Conservation (phyloP, 2,329 filamentous ascomycete species). For the Raffaelea deltoideospora region DNA sequence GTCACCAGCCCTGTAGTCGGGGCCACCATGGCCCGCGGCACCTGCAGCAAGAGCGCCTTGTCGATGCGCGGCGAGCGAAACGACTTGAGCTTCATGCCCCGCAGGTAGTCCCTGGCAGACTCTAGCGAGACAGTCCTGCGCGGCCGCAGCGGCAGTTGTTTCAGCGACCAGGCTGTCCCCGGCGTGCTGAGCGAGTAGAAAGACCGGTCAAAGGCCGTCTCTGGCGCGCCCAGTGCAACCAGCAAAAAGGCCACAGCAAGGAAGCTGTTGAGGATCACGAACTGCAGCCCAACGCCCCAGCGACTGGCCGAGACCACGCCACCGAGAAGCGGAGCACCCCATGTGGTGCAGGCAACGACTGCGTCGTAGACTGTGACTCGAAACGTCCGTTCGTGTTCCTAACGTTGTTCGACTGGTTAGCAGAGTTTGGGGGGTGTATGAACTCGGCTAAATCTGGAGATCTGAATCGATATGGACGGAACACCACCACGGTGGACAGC, state of each 20-base stretch:
- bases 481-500: background rate
- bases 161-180: conserved; percentile 13
- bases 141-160: conserved; percentile 13
- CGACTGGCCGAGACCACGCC: conserved; percentile 27
- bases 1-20: conserved; percentile 34
- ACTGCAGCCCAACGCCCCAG: conserved; percentile 29
- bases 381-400: conserved; percentile 37
- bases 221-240: conserved; percentile 31
- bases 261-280: conserved; percentile 34
- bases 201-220: conserved; percentile 35
- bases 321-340: conserved; percentile 38
- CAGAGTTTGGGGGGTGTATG: background rate
- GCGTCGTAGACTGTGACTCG: conserved; percentile 30
- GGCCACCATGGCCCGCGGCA: conserved; percentile 29
- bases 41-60: conserved; percentile 23
- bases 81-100: conserved; percentile 22
- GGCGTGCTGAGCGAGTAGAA: conserved; percentile 13
- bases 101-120: conserved; percentile 20
- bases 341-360: conserved; percentile 29
- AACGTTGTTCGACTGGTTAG: too few relatives aligned
- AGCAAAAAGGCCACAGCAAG: conserved; percentile 30
- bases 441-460: background rate
- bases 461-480: conserved; percentile 9
- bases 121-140: conserved; percentile 17
- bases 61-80: conserved; percentile 18